Evolutionary conservation across 768 basidiomycete genomes (phyloP).

Genomic region (Suillus variegatus): DNA sequence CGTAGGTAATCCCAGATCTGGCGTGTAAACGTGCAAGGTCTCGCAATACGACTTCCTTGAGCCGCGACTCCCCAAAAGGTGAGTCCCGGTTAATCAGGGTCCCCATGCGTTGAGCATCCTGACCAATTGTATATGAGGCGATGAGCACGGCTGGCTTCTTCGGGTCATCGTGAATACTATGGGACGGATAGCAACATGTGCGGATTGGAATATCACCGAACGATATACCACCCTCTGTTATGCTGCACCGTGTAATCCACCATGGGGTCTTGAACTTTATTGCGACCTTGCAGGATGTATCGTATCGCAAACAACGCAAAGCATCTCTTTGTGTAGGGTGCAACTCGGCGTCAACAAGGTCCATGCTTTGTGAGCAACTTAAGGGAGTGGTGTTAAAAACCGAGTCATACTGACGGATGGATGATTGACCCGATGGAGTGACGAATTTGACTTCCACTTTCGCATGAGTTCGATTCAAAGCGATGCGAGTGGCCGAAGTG

Average conservation of each 20-base stretch:
- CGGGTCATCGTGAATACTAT: neutral
- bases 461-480: neutral
- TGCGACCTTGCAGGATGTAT: neutral
- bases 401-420: neutral
- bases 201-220: neutral
- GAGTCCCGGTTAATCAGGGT: neutral
- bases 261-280: constrained; percentile 3
- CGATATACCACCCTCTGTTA: neutral
- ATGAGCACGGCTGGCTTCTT: neutral
- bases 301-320: constrained; percentile 1
- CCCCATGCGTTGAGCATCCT: neutral
- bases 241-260: neutral
- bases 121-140: neutral
- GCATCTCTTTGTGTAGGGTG: neutral
- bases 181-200: neutral
- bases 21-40: constrained; percentile 2
- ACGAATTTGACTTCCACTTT: neutral
- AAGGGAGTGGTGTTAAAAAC: constrained; percentile 2
- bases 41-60: neutral
- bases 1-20: constrained; percentile 1
- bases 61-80: neutral
- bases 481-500: neutral
- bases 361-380: neutral
- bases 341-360: neutral
- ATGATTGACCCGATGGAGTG: neutral